Percentiles rank a stretch among this genome's conserved stretches.
Conservation (phyloP, 2,329 filamentous ascomycete species). For the Aureobasidium melanogenum region DNA sequence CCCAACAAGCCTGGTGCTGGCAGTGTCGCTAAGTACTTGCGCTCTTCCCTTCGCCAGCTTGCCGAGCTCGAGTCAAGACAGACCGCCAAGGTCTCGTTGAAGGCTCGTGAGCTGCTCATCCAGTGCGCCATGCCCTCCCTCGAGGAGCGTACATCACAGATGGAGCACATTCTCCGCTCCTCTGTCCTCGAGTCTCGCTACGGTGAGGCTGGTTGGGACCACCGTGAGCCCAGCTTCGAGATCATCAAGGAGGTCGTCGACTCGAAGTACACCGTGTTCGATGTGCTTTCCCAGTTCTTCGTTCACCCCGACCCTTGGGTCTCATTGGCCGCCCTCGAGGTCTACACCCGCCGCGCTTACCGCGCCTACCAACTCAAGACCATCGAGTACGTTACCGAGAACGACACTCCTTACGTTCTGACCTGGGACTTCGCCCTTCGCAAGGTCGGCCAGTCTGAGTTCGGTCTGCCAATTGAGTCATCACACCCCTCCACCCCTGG, state of each 20-base stretch:
- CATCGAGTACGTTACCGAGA: conserved; percentile 75
- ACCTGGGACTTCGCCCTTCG: conserved; percentile 95
- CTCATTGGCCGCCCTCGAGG: conserved; percentile 82
- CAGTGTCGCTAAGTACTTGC: conserved; percentile 81
- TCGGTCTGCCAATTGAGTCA: conserved; percentile 70
- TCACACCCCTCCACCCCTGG: conserved; percentile 70
- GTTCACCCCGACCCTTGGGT: conserved; percentile 92
- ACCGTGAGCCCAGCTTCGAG: conserved; percentile 82
- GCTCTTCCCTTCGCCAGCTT: conserved; percentile 70
- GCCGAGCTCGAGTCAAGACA: conserved; percentile 80
- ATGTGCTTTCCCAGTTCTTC: conserved; percentile 92
- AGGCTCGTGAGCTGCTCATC: conserved; percentile 94
- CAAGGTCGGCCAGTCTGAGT: conserved; percentile 87
- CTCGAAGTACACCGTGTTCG: conserved; percentile 96
- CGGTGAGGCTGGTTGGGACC: conserved; percentile 93
- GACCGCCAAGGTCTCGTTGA: conserved; percentile 92
- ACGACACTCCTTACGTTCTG: conserved; percentile 67
- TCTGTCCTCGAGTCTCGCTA: conserved; percentile 96
- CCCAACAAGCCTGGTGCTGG: conserved; percentile 88
- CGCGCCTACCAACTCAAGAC: conserved; percentile 87
- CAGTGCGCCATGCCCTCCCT: conserved; percentile 93
- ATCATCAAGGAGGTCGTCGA: conserved; percentile 96
- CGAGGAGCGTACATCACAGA: conserved; percentile 88
- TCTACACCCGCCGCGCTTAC: conserved; percentile 93
- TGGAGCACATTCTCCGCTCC: conserved; percentile 96